Conservation (phyloP, 495 filamentous ascomycete genomes). For the Penicillium verhagenii region DNA sequence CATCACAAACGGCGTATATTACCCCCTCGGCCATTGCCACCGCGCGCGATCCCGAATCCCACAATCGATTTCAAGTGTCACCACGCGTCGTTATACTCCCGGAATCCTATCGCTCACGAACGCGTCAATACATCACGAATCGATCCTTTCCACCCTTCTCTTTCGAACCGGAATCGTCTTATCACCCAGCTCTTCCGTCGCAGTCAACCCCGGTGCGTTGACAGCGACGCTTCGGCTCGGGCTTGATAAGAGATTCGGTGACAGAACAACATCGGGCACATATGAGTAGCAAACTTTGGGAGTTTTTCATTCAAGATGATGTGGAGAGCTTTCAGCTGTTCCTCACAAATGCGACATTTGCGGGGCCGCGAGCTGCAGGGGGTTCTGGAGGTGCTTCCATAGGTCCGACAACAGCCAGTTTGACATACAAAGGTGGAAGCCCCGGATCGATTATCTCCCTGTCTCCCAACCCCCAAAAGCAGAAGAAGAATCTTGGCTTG, state of each 20-base stretch:
- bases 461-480: conserved; percentile 46
- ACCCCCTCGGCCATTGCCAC: conserved; percentile 14
- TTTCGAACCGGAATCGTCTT: conserved; percentile 36
- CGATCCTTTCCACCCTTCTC: conserved; percentile 9
- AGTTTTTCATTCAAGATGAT: conserved; percentile 93
- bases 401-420: conserved; percentile 15
- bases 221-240: conserved; percentile 77
- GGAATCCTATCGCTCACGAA: conserved; percentile 1
- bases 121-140: conserved; percentile 17
- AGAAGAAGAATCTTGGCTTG: conserved; percentile 33
- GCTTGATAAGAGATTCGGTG: conserved; percentile 60
- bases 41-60: conserved; percentile 18
- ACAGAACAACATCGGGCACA: conserved; percentile 57
- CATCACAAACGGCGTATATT: not conserved
- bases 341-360: conserved; percentile 61
- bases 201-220: conserved; percentile 72
- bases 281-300: conserved; percentile 93
- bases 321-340: conserved; percentile 85
- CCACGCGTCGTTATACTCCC: conserved; percentile 3
- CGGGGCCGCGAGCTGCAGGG: conserved; percentile 33
- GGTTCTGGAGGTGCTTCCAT: conserved; percentile 27
- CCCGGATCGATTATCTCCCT: conserved; percentile 45
- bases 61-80: conserved; percentile 18
- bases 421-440: conserved; percentile 44
- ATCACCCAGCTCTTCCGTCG: conserved; percentile 64